Conservation (phyloP, 139 green algal genomes). For the Asterochloris sp. region DNA sequence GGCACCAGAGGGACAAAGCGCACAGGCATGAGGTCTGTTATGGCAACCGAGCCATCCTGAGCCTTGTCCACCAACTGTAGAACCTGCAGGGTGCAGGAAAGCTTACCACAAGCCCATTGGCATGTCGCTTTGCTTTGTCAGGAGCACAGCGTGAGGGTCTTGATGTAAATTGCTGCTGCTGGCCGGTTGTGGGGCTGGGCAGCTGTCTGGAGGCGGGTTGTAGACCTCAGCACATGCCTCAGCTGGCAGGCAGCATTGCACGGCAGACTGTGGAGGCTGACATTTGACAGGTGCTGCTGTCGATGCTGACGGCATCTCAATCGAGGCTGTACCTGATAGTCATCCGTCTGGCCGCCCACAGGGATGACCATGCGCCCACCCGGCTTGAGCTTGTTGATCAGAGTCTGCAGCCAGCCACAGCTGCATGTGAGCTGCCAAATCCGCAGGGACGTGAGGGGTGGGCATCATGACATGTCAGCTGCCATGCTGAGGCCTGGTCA, state of each 20-base stretch:
- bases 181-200: not conserved
- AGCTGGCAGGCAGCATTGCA: not conserved
- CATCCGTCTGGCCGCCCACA: slow-evolving; percentile 5
- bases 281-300: not conserved
- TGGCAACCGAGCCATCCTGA: slow-evolving; percentile 7
- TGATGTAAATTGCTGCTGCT: not conserved
- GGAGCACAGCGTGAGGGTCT: not conserved
- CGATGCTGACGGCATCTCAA: not conserved
- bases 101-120: slow-evolving; percentile 10
- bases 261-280: not conserved
- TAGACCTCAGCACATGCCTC: not conserved
- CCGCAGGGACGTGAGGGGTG: too few species aligned
- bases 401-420: slow-evolving; percentile 29
- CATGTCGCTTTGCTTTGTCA: not conserved
- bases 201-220: not conserved
- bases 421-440: not conserved
- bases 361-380: slow-evolving; percentile 46
- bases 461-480: too few species aligned
- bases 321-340: not conserved
- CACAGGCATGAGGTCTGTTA: slow-evolving; percentile 51
- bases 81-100: slow-evolving; percentile 23
- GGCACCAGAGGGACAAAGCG: slow-evolving; percentile 55
- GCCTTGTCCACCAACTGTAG: slow-evolving; percentile 32
- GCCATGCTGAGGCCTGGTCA: too few species aligned
- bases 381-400: slow-evolving; percentile 58